A percentile compares a stretch with the other conserved stretches of the same genome.
Evolutionary conservation across 768 basidiomycete species (phyloP).

Genomic region (Paxillus involutus): DNA sequence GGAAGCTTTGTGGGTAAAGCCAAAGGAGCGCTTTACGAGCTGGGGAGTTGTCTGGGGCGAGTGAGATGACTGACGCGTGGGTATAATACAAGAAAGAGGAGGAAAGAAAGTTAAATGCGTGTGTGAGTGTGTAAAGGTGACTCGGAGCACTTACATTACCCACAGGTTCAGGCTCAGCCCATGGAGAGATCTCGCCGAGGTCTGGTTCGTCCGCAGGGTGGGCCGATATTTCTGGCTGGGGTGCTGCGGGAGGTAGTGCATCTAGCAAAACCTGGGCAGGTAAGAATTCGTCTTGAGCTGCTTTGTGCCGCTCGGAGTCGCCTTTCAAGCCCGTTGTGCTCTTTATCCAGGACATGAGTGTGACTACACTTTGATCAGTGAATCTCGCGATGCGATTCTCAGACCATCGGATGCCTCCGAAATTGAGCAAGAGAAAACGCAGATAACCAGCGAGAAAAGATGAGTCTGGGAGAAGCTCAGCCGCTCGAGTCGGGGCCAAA

Average conservation of each 20-base stretch:
- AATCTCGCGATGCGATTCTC: neutral
- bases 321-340: neutral
- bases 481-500: no score
- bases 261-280: slow-evolving; percentile 5
- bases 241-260: neutral
- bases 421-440: neutral
- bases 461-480: no score
- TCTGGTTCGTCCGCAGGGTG: neutral
- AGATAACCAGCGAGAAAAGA: no score
- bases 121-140: neutral
- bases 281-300: slow-evolving; percentile 1
- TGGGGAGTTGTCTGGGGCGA: slow-evolving; percentile 3
- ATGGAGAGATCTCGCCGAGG: slow-evolving; percentile 18
- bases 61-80: slow-evolving; percentile 8
- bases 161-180: slow-evolving; percentile 15
- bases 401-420: neutral
- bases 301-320: neutral
- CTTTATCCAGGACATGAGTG: neutral
- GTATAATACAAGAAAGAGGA: neutral
- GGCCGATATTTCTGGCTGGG: slow-evolving; percentile 9
- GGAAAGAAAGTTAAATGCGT: neutral
- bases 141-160: neutral
- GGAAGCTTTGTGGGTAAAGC: slow-evolving; percentile 32
- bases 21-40: slow-evolving; percentile 19
- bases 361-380: neutral